Evolutionary conservation across 1,284 basidiomycete species (phyloP), one percentile per base, ranked within the genome.

Genomic region (Anthracocystis panici-leucophaei): DNA sequence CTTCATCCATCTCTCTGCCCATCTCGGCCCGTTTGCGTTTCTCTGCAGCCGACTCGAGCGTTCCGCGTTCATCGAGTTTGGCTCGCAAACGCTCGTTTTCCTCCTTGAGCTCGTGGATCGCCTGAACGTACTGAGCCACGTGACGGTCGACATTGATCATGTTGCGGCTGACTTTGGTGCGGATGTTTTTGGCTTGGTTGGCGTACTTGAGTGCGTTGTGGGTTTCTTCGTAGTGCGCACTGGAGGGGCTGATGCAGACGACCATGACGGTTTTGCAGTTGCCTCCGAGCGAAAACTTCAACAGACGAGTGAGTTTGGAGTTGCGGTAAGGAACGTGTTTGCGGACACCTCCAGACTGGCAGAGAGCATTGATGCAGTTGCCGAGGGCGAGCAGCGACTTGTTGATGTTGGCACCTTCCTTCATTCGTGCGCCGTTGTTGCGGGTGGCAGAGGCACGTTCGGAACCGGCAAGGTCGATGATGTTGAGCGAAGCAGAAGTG

Each of bases 21-120:
- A 81, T 69, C 29, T 82, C 78, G 87, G 88, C 80, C 87, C 85
- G 64, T 90, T 88, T 46, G 91, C 91, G 51, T 86, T 89, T 85
- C 93, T 92, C 31, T 6, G 74, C 75, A 6, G 81, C 82, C 31
- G 81, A 81, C 57, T 84, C 82, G 57, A 85, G 62, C 46, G 84
- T 83, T 16, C 78, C 81, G 33, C 83, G 83, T 27, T 90, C 92
- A 5, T 91, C 89, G 51, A 97, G 88, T 86, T 92, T 93, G 38
- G 89, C 90, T 85, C 96, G 95, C 74, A 98, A 90, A 78, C 95
- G 92, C 27, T 90, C 89, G 61, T 94, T 91, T 85, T 95, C 92
- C 49, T 89, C 85, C 81, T 94, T 93, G 73, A 95, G 90, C 62
- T 92, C 87, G 84, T 93, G 93, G 81, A 98, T 97, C 57, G 93